phyloP scores from a whole-genome alignment of 495 filamentous ascomycete species.

The Penicillium coprophilum region DNA sequence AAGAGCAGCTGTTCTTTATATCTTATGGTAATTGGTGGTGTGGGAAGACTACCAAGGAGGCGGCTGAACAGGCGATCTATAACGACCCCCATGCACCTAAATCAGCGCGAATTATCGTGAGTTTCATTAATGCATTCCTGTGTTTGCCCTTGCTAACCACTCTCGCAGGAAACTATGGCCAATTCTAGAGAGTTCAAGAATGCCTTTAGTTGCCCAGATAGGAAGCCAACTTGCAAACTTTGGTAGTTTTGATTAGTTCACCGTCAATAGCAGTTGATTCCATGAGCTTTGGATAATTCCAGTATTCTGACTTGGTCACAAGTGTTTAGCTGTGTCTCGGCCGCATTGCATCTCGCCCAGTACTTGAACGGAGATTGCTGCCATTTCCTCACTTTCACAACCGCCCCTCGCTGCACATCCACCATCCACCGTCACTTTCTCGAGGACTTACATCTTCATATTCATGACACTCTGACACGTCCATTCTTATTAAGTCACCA shows the following conservation, averaged over 20 bases:
- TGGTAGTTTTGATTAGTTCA: slow-evolving; percentile 46
- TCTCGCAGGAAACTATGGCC: slow-evolving; percentile 54
- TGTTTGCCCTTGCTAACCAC: slow-evolving; percentile 15
- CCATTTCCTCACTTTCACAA: not conserved
- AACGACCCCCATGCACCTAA: slow-evolving; percentile 66
- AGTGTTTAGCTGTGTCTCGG: not conserved
- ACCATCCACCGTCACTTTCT: not conserved
- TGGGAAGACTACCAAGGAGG: slow-evolving; percentile 58
- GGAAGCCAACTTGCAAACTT: slow-evolving; percentile 67
- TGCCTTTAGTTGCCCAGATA: slow-evolving; percentile 61
- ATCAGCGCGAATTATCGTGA: slow-evolving; percentile 57
- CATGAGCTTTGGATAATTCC: not conserved
- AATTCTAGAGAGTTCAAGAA: slow-evolving; percentile 69
- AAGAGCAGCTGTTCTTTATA: slow-evolving; percentile 74
- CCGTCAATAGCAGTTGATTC: not conserved
- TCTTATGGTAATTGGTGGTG: slow-evolving; percentile 69
- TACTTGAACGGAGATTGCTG: not conserved
- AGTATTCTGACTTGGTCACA: not conserved
- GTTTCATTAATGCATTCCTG: slow-evolving; percentile 16
- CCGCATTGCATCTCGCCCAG: not conserved
- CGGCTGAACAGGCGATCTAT: slow-evolving; percentile 55
- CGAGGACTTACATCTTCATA: not conserved
- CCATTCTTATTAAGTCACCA: not conserved
- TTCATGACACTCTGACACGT: no score
- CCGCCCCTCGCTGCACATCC: not conserved